A percentile compares a stretch with the other conserved stretches of the same genome.
These are phyloP conservation scores for Candida mattraensis DNA, from an alignment of 805 yeast genomes.

Conservation along the genomic window DNA sequence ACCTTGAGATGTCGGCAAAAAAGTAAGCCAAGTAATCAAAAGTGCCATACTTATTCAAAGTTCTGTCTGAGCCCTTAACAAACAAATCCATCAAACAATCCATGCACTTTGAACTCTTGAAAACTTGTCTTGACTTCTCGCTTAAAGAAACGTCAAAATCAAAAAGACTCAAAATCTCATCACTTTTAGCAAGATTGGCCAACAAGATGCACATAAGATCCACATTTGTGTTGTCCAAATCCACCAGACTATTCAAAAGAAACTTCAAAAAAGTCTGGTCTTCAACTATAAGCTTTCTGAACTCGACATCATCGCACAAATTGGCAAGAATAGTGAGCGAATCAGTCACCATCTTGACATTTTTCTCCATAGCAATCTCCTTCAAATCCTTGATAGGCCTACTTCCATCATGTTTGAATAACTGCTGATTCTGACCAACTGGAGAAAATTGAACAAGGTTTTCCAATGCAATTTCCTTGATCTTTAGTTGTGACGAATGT, in stretches of 20 bases:
- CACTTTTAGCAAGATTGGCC: conserved; percentile 82
- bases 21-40: conserved; percentile 84
- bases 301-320: conserved; percentile 65
- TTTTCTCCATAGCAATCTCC: conserved; percentile 51
- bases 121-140: conserved; percentile 44
- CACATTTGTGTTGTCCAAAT: conserved; percentile 61
- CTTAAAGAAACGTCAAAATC: conserved; percentile 34
- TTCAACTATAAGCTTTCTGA: conserved; percentile 64
- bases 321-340: conserved; percentile 81
- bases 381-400: conserved; percentile 74
- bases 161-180: conserved; percentile 55
- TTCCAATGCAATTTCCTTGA: conserved; percentile 81
- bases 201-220: conserved; percentile 82
- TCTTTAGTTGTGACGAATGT: conserved; percentile 77
- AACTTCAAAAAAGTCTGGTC: conserved; percentile 57
- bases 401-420: conserved; percentile 70
- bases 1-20: conserved; percentile 87
- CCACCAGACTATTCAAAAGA: conserved; percentile 50
- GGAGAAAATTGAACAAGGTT: conserved; percentile 79
- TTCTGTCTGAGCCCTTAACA: conserved; percentile 77
- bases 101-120: conserved; percentile 58
- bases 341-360: conserved; percentile 56
- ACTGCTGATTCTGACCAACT: conserved; percentile 52
- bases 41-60: conserved; percentile 68
- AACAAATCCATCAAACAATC: conserved; percentile 88